Base-by-base conservation (phyloP, 208 protist genomes). In the Phytomonas francai region DNA sequence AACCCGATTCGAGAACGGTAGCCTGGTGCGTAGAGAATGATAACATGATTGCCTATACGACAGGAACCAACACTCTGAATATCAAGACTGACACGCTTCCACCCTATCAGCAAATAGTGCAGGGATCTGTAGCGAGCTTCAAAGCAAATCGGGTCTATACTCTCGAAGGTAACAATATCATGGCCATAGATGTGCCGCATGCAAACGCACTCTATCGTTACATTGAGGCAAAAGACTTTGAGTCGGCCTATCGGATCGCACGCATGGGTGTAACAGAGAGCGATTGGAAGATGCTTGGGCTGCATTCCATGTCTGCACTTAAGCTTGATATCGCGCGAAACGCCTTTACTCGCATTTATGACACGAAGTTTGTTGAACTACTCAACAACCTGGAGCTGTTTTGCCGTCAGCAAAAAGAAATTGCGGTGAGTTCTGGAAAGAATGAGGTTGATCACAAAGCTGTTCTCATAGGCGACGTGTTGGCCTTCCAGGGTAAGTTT, bases 71-170 rank as follows among this genome's bases (percentile, higher is more conserved):
- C 45, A 78, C 65, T 58, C 69, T 99, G 14, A 85, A 91, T 71
- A 97, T 99, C 72, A 98, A 98, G 79, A 98, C 93, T 0, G 90
- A 80, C 32, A 81, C 77, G 11, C 93, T 98, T 45, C 92, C 95
- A 16, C 84, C 97, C 3, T 94, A 98, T 71, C 81, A 89, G 78
- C 97, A 98, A 76, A 88, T 85, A 56, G 76, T 97, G 33, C 85
- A 94, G 28, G 97, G 97, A 27, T 79, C 95, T 68, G 96, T 98
- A 25, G 91, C 98, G 19, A 97, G 96, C 60, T 98, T 99, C 80
- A 96, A 94, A 68, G 97, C 92, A 0, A 97, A 93, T 72, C 92
- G 84, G 60, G 81, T 98, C 33, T 99, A 97, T 72, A 97, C 95
- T 70, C 77, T 99, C 12, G 82, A 97, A 63, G 71, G 72, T 34